Percentiles rank a stretch among this genome's conserved stretches.
Evolutionary conservation across 306 rosid species (phyloP).

Genomic region (Medicago truncatula): DNA sequence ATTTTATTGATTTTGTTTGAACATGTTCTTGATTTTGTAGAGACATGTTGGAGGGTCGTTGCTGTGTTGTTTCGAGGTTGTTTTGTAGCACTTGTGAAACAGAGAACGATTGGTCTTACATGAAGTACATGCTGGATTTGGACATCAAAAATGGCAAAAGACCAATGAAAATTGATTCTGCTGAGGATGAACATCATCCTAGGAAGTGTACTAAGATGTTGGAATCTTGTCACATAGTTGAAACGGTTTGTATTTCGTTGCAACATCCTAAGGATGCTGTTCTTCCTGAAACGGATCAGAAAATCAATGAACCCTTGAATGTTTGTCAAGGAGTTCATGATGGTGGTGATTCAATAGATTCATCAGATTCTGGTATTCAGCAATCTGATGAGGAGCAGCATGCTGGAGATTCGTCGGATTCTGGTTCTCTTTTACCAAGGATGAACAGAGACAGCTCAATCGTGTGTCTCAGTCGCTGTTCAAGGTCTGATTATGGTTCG

Average conservation of each 20-base stretch:
- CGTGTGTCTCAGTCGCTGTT: constrained; percentile 75
- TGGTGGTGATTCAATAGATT: constrained; percentile 5
- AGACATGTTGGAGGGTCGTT: constrained; percentile 93
- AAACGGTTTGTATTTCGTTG: constrained; percentile 37
- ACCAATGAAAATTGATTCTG: constrained; percentile 51
- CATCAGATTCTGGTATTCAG: constrained; percentile 32
- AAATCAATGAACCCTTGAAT: constrained; percentile 4
- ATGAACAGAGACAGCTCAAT: constrained; percentile 85
- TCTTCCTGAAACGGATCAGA: constrained; percentile 48
- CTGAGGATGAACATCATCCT: constrained; percentile 50
- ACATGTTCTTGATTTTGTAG: constrained; percentile 54
- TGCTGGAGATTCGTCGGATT: constrained; percentile 60
- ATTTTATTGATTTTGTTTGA: constrained; percentile 46
- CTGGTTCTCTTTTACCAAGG: constrained; percentile 58
- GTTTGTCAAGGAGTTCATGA: constrained; percentile 14
- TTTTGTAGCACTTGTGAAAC: constrained; percentile 72
- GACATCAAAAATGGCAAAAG: constrained; percentile 66
- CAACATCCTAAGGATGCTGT: constrained; percentile 41
- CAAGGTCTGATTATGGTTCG: constrained; percentile 80
- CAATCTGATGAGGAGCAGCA: constrained; percentile 46
- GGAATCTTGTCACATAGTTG: constrained; percentile 50
- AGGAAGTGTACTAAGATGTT: constrained; percentile 57
- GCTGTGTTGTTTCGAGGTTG: constrained; percentile 68
- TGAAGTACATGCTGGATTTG: constrained; percentile 60
- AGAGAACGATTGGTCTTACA: constrained; percentile 68